These are phyloP conservation scores for Candida pseudocylindracea DNA, from an alignment of 1,139 yeast species.

Conservation along the genomic window DNA sequence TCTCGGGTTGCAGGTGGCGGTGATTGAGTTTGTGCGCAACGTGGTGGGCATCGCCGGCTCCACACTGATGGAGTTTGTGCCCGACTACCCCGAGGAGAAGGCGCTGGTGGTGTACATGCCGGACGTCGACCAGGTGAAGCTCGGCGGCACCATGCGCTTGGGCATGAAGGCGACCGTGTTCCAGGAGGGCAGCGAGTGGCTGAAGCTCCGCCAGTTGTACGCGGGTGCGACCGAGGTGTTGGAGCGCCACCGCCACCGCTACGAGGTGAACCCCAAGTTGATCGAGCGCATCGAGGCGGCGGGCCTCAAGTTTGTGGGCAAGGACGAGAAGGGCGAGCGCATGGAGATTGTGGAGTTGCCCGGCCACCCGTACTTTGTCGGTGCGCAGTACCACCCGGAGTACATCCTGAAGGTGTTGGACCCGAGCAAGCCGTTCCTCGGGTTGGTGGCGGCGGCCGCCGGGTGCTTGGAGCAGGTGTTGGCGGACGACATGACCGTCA, in stretches of 20 bases:
- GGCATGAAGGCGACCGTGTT: constrained; percentile 84
- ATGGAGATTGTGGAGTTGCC: constrained; percentile 82
- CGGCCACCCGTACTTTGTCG: constrained; percentile 77
- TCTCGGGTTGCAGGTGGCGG: constrained; percentile 93
- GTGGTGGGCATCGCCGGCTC: constrained; percentile 49
- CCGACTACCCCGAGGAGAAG: constrained; percentile 31
- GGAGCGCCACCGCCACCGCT: constrained; percentile 98
- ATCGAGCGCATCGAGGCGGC: constrained; percentile 45
- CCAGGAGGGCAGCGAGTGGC: constrained; percentile 44
- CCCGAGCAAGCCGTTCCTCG: constrained; percentile 92
- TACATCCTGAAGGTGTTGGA: constrained; percentile 88
- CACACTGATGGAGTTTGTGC: constrained; percentile 71
- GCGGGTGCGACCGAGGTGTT: constrained; percentile 47
- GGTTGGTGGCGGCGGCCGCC: constrained; percentile 82
- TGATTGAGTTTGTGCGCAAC: constrained; percentile 77
- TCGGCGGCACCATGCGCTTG: constrained; percentile 98
- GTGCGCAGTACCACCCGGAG: constrained; percentile 97
- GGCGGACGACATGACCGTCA: constrained; percentile 17
- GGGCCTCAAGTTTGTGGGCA: constrained; percentile 81
- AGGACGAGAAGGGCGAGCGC: constrained; percentile 73
- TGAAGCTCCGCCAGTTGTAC: constrained; percentile 59
- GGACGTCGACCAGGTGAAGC: constrained; percentile 82
- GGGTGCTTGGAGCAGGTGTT: constrained; percentile 52
- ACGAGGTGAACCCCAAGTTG: constrained; percentile 81
- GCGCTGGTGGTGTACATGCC: constrained; percentile 96